Conservation (phyloP, 176 grass and related monocot species). For the Carex kokanica region DNA sequence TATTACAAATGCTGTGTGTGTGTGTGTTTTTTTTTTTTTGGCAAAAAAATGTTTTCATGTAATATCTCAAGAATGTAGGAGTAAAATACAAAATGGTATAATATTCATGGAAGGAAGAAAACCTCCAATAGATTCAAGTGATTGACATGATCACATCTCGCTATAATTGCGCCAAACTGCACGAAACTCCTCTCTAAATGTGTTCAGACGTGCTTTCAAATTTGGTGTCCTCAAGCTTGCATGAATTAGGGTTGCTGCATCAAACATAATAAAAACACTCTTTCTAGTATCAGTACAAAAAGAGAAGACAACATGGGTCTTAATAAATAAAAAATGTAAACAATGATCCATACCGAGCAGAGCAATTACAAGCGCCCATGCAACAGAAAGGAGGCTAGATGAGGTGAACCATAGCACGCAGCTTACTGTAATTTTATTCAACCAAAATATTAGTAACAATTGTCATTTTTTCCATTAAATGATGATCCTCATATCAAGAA, state of each 20-base stretch:
- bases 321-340: neutral
- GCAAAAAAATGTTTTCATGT: neutral
- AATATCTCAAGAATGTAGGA: neutral
- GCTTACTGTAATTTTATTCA: slow-evolving; percentile 45
- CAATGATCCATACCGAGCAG: slow-evolving; percentile 42
- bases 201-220: slow-evolving; percentile 70
- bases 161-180: slow-evolving; percentile 76
- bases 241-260: slow-evolving; percentile 62
- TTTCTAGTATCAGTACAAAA: neutral
- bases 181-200: slow-evolving; percentile 65
- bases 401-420: slow-evolving; percentile 65
- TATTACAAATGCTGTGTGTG: neutral
- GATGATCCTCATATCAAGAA: neutral
- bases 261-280: neutral
- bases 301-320: neutral
- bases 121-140: neutral
- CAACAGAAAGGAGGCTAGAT: slow-evolving; percentile 55
- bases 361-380: slow-evolving; percentile 61
- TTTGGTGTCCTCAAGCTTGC: slow-evolving; percentile 73
- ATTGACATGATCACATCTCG: slow-evolving; percentile 35
- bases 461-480: neutral
- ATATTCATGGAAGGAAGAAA: slow-evolving; percentile 7
- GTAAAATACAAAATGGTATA: neutral
- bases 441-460: neutral
- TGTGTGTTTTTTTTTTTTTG: neutral